Evolutionary conservation across 2,329 filamentous ascomycete species (phyloP).

Genomic region (Penicillium sp.): DNA sequence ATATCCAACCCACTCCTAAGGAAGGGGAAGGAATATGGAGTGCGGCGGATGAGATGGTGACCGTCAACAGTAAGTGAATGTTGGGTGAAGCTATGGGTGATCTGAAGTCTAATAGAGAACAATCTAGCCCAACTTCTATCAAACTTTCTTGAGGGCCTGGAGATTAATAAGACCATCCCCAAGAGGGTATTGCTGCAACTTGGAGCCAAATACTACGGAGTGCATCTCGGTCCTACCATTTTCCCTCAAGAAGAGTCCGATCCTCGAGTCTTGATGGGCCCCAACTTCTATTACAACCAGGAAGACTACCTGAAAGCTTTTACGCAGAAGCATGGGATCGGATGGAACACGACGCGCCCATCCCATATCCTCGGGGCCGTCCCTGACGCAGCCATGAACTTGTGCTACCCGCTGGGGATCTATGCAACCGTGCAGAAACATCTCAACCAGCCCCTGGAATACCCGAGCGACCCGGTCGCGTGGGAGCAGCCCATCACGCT

Average conservation of each 20-base stretch:
- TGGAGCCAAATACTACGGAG: slow-evolving; percentile 54
- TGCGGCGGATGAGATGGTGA: slow-evolving; percentile 51
- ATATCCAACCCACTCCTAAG: slow-evolving; percentile 52
- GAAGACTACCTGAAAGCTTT: slow-evolving; percentile 50
- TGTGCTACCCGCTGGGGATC: slow-evolving; percentile 48
- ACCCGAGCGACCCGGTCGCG: slow-evolving; percentile 43
- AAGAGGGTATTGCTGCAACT: slow-evolving; percentile 52
- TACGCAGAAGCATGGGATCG: slow-evolving; percentile 37
- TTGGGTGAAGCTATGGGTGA: neutral
- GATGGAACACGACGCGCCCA: slow-evolving; percentile 51
- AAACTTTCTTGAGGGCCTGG: slow-evolving; percentile 46
- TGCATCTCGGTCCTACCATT: slow-evolving; percentile 48
- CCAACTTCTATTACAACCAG: slow-evolving; percentile 58
- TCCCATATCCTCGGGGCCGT: slow-evolving; percentile 51
- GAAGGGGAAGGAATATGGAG: slow-evolving; percentile 48
- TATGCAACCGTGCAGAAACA: slow-evolving; percentile 51
- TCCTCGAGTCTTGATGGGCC: slow-evolving; percentile 44
- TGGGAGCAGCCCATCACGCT: slow-evolving; percentile 48
- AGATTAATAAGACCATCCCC: slow-evolving; percentile 43
- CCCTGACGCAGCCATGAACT: slow-evolving; percentile 52
- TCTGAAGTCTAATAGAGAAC: neutral
- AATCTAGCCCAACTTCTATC: slow-evolving; percentile 35
- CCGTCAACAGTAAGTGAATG: slow-evolving; percentile 41
- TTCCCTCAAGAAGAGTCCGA: slow-evolving; percentile 49
- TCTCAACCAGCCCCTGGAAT: slow-evolving; percentile 43